phyloP scores from a whole-genome alignment of 2,329 filamentous ascomycete genomes.

The Plenodomus tracheiphilus region DNA sequence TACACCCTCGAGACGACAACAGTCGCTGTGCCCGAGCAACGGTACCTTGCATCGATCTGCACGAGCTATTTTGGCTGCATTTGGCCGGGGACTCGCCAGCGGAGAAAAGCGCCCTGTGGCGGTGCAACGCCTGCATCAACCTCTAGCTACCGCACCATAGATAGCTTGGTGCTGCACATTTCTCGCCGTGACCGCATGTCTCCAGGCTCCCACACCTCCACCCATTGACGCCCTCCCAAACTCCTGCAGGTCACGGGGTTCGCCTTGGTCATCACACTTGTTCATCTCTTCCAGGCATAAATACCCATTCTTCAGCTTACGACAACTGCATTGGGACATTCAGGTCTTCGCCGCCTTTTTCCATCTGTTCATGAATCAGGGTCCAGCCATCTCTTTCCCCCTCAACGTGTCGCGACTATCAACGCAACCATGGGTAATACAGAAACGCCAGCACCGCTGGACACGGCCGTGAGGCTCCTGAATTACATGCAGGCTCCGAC shows the following conservation, averaged over 20 bases:
- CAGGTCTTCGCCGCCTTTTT: not conserved
- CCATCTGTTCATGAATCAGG: not conserved
- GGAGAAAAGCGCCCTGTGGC: slow-evolving; percentile 12
- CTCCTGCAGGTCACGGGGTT: not conserved
- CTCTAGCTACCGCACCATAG: slow-evolving; percentile 1
- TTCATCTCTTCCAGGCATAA: not conserved
- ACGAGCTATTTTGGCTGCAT: slow-evolving; percentile 4
- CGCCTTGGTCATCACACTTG: not conserved
- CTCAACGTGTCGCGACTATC: not conserved
- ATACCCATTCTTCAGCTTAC: not conserved
- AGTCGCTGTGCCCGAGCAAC: slow-evolving; percentile 1
- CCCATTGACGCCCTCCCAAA: slow-evolving; percentile 3
- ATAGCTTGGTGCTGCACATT: slow-evolving; percentile 6
- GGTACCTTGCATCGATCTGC: slow-evolving; percentile 1
- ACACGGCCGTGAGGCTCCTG: slow-evolving; percentile 31
- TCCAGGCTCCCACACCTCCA: slow-evolving; percentile 5
- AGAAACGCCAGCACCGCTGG: slow-evolving; percentile 10
- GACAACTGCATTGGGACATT: not conserved
- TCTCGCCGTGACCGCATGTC: slow-evolving; percentile 5
- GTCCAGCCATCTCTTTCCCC: not conserved
- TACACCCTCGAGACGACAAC: not conserved
- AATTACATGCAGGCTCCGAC: slow-evolving; percentile 40
- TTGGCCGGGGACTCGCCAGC: slow-evolving; percentile 7
- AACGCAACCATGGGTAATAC: slow-evolving; percentile 15
- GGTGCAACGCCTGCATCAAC: slow-evolving; percentile 9